Base-by-base conservation (phyloP, 2,329 filamentous ascomycete genomes). In the Dothidotthia symphoricarpi region DNA sequence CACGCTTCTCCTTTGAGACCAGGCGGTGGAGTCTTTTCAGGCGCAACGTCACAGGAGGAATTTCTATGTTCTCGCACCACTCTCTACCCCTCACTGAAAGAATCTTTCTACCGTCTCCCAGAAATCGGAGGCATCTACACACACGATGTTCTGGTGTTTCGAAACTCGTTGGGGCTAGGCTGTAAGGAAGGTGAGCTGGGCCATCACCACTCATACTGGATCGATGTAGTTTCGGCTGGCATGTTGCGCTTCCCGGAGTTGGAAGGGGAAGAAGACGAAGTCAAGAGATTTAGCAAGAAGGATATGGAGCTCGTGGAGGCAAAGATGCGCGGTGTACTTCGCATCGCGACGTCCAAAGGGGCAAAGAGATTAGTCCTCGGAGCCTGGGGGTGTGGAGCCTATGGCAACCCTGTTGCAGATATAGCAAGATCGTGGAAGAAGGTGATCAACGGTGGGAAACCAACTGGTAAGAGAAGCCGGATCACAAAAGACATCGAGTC, bases 341-440 rank as follows among this genome's bases (percentile, higher is more conserved):
- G 78, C 1, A 73, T 83, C 4, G 49, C 45, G 4, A 68, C 71
- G 2, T 59, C 68, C 7, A 53, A 63, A 40, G 73, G 75, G 0
- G 68, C 69, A 3, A 68, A 63, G 25, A 73, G 66, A 38, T 50
- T 83, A 0, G 75, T 85, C 0, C 66, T 84, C 0, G 81, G 81
- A 0, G 80, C 81, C 0, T 83, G 80, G 79, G 81, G 81, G 0
- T 83, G 80, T 43, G 81, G 81, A 3, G 78, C 78, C 0, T 80
- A 82, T 40, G 79, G 78, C 0, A 83, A 84, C 45, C 81, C 81
- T 0, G 73, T 81, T 0, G 64, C 64, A 1, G 78, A 83, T 57
- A 65, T 84, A 19, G 80, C 80, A 11, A 63, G 67, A 13, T 71
- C 75, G 1, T 85, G 81, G 74, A 69, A 67, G 42, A 71, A 65